Base-by-base conservation (phyloP, 352 stramenopile genomes). In the Phytophthora vignae region DNA sequence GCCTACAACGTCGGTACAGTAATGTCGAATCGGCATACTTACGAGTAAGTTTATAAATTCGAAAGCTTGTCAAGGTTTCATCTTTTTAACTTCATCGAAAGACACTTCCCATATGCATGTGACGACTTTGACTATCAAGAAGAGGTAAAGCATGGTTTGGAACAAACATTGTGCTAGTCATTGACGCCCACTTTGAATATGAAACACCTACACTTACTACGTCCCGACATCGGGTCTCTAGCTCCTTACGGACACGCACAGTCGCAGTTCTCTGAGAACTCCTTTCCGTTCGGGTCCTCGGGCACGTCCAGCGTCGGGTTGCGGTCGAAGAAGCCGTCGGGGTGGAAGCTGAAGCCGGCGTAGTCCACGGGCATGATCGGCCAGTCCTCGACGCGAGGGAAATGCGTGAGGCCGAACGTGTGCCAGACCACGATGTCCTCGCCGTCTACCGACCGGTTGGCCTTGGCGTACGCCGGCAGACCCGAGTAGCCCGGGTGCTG, bases 351-450 rank as follows among this genome's bases (percentile, higher is more conserved):
- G 63, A 96, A 94, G 31, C 78, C 78, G 15, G 85, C 82, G 33
- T 80, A 83, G 73, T 95, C 88, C 42, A 87, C 86, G 7, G 83
- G 84, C 87, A 96, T 94, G 25, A 95, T 76, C 25, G 87, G 87
- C 76, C 84, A 91, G 73, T 91, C 85, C 76, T 95, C 88, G 0
- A 79, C 73, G 12, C 84, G 78, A 36, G 88, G 84, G 42, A 94
- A 84, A 71, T 95, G 85, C 22, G 78, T 84, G 4, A 93, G 74
- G 1, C 84, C 88, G 63, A 95, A 95, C 38, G 81, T 82, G 70
- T 93, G 84, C 86, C 88, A 95, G 11, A 93, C 57, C 22, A 95
- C 83, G 57, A 95, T 76, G 61, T 93, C 83, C 57, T 91, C 79
- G 31, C 79, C 84, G 49, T 88, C 70, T 1, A 94, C 66, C 14